phyloP scores from a whole-genome alignment of 768 basidiomycete species.

The Naganishia vaughanmartiniae region DNA sequence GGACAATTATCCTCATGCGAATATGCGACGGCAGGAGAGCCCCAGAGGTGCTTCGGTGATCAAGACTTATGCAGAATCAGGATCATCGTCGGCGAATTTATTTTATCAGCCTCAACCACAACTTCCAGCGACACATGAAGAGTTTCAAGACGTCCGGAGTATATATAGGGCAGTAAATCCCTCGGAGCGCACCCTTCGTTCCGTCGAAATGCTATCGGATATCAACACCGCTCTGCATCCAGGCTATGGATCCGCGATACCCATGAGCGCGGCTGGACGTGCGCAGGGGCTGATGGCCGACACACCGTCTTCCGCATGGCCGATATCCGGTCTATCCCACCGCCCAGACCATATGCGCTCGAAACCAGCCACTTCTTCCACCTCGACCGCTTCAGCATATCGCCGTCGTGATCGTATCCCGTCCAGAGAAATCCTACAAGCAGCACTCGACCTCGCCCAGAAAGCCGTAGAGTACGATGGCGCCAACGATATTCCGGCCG shows the following conservation, averaged over 20 bases:
- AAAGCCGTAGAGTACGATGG: constrained; percentile 49
- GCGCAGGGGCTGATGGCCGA: neutral
- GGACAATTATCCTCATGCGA: neutral
- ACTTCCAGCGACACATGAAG: neutral
- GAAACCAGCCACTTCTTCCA: neutral
- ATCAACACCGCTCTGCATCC: neutral
- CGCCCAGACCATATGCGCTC: constrained; percentile 1
- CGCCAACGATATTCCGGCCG: constrained; percentile 48
- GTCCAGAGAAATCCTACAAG: constrained; percentile 45
- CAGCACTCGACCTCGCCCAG: constrained; percentile 49
- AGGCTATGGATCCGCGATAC: neutral
- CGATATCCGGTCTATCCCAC: neutral
- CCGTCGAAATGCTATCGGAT: neutral
- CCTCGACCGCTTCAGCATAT: neutral
- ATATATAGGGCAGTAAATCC: neutral
- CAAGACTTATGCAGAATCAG: neutral
- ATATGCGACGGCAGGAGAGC: neutral
- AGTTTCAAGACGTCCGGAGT: neutral
- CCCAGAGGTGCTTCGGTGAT: neutral
- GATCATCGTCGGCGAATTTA: neutral
- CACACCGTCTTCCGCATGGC: neutral
- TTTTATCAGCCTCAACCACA: neutral
- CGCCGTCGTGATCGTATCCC: constrained; percentile 36
- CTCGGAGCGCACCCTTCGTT: neutral
- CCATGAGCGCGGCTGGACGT: neutral